Evolutionary conservation across 148 eudicot genomes (phyloP).

Genomic region (Nyssa sinensis): DNA sequence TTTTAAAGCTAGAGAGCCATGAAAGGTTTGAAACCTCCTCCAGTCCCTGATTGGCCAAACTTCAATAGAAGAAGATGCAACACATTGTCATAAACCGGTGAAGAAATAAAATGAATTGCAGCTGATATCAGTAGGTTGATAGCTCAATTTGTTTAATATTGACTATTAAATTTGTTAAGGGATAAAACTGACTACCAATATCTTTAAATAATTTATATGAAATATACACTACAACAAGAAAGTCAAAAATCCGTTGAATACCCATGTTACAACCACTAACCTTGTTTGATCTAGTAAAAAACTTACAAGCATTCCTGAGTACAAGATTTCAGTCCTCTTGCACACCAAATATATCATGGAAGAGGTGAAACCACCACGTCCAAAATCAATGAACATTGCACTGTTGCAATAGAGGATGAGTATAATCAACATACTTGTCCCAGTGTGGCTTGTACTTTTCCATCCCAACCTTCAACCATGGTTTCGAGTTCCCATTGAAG

Average conservation of each 20-base stretch:
- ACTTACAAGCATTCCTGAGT: constrained; percentile 2
- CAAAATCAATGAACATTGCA: constrained; percentile 74
- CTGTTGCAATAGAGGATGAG: constrained; percentile 60
- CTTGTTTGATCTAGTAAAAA: constrained; percentile 8
- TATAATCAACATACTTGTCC: constrained; percentile 75
- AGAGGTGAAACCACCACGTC: not conserved
- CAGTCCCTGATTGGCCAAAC: no score
- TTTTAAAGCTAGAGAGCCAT: no score
- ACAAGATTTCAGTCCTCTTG: not conserved
- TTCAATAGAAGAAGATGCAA: no score
- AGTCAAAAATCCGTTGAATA: not conserved
- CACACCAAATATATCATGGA: not conserved
- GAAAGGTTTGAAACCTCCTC: no score
- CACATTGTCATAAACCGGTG: no score
- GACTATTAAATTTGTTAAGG: not conserved
- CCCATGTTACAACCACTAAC: constrained; percentile 17
- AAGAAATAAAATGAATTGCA: no score
- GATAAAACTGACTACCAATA: not conserved
- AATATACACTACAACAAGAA: not conserved
- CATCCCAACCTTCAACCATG: constrained; percentile 85
- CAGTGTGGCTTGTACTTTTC: constrained; percentile 80
- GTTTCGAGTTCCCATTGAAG: constrained; percentile 81
- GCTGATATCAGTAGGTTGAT: no score
- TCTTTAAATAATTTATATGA: no score
- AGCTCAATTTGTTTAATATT: not conserved